Conservation (phyloP, 2,329 filamentous ascomycete species). For the Cercospora nicotianae region DNA sequence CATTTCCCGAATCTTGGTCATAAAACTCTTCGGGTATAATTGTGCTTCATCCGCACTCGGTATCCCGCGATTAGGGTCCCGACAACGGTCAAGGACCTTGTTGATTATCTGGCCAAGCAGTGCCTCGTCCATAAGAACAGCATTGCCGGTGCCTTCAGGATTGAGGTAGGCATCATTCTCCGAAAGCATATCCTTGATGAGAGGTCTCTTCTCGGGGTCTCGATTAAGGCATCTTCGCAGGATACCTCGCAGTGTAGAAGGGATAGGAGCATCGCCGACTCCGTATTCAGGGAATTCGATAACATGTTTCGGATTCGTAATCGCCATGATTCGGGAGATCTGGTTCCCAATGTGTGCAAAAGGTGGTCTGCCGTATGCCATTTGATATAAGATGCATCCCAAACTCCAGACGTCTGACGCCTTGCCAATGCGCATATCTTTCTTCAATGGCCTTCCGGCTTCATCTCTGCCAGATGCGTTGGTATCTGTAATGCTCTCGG, state of each 20-base stretch:
- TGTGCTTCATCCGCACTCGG: slow-evolving; percentile 58
- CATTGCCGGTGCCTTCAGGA: slow-evolving; percentile 53
- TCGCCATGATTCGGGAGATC: slow-evolving; percentile 81
- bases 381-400: slow-evolving; percentile 95
- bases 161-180: slow-evolving; percentile 59
- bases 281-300: slow-evolving; percentile 72
- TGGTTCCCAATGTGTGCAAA: slow-evolving; percentile 90
- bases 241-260: slow-evolving; percentile 56
- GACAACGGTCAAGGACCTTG: slow-evolving; percentile 61
- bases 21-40: slow-evolving; percentile 49
- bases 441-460: slow-evolving; percentile 54
- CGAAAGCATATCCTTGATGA: slow-evolving; percentile 56
- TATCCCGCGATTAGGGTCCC: slow-evolving; percentile 51
- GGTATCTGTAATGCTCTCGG: slow-evolving; percentile 86
- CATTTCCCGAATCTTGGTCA: slow-evolving; percentile 50
- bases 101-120: slow-evolving; percentile 60
- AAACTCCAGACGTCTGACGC: slow-evolving; percentile 95
- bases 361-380: slow-evolving; percentile 95
- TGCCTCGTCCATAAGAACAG: slow-evolving; percentile 57
- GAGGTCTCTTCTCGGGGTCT: slow-evolving; percentile 58
- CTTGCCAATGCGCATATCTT: slow-evolving; percentile 93
- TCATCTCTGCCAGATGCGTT: slow-evolving; percentile 58
- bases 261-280: slow-evolving; percentile 61
- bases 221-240: slow-evolving; percentile 60
- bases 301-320: slow-evolving; percentile 72